Evolutionary conservation across 805 yeast species (phyloP).

Genomic region (Candida maltosa): DNA sequence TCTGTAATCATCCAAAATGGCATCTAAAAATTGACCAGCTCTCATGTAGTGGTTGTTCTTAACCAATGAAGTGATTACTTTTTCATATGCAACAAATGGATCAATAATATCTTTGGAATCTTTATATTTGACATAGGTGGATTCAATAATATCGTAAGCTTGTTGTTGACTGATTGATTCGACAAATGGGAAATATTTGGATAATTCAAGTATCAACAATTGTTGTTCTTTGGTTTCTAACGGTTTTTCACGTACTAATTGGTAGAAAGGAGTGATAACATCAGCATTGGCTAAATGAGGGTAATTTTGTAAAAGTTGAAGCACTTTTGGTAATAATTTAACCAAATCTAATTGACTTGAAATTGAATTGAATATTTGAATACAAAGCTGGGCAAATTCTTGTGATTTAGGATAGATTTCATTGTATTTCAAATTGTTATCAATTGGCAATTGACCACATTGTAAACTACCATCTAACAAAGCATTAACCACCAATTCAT

Average conservation of each 20-base stretch:
- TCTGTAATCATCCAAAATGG: slow-evolving; percentile 45
- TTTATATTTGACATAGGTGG: slow-evolving; percentile 33
- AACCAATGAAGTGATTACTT: slow-evolving; percentile 50
- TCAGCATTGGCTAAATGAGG: slow-evolving; percentile 25
- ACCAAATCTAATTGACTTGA: slow-evolving; percentile 34
- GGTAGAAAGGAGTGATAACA: slow-evolving; percentile 10
- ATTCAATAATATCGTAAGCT: slow-evolving; percentile 23
- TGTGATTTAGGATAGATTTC: slow-evolving; percentile 41
- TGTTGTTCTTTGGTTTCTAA: slow-evolving; percentile 1
- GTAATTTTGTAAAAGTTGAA: slow-evolving; percentile 21
- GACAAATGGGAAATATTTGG: slow-evolving; percentile 17
- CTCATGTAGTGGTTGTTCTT: slow-evolving; percentile 45
- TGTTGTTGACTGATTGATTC: slow-evolving; percentile 14
- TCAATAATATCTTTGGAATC: slow-evolving; percentile 17
- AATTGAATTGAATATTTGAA: slow-evolving; percentile 47
- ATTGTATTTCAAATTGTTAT: slow-evolving; percentile 44
- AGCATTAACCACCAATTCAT: slow-evolving; percentile 44
- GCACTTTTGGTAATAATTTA: slow-evolving; percentile 33
- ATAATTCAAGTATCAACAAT: slow-evolving; percentile 25
- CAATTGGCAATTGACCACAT: slow-evolving; percentile 35
- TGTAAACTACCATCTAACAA: slow-evolving; percentile 48
- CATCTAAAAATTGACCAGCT: slow-evolving; percentile 58
- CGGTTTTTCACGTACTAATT: slow-evolving; percentile 1
- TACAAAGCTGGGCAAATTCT: slow-evolving; percentile 41
- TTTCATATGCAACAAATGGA: slow-evolving; percentile 50